Evolutionary conservation across 2,329 filamentous ascomycete genomes (phyloP).

Genomic region (Colletotrichum tropicale): DNA sequence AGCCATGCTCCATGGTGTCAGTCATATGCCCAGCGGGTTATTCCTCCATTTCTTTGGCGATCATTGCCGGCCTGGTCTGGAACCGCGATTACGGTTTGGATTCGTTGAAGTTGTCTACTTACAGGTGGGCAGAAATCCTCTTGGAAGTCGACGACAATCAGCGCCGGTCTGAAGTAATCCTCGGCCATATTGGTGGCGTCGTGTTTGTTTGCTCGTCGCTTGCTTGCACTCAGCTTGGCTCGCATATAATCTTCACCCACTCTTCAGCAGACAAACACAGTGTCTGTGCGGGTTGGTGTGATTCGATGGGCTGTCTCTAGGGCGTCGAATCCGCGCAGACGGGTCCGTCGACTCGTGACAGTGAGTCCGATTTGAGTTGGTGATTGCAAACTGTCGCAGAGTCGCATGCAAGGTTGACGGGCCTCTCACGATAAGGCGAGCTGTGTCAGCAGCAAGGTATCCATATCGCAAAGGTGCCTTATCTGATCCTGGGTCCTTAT

Average conservation of each 20-base stretch:
- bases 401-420: background rate
- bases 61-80: background rate
- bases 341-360: background rate
- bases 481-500: background rate
- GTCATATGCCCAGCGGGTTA: background rate
- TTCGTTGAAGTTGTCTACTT: constrained; percentile 36
- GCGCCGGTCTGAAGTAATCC: constrained; percentile 49
- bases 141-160: constrained; percentile 85
- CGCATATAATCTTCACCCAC: background rate
- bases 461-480: background rate
- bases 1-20: constrained; percentile 65
- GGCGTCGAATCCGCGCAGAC: background rate
- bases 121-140: constrained; percentile 95
- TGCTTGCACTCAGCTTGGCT: background rate
- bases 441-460: background rate
- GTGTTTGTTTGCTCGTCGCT: background rate
- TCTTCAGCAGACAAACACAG: background rate
- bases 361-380: background rate
- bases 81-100: background rate
- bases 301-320: background rate
- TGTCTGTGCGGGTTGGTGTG: background rate
- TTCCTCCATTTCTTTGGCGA: background rate
- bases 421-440: background rate
- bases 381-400: background rate
- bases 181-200: constrained; percentile 23